Evolutionary conservation across 495 filamentous ascomycete genomes (phyloP).

Genomic region (Annulohypoxylon moriforme): DNA sequence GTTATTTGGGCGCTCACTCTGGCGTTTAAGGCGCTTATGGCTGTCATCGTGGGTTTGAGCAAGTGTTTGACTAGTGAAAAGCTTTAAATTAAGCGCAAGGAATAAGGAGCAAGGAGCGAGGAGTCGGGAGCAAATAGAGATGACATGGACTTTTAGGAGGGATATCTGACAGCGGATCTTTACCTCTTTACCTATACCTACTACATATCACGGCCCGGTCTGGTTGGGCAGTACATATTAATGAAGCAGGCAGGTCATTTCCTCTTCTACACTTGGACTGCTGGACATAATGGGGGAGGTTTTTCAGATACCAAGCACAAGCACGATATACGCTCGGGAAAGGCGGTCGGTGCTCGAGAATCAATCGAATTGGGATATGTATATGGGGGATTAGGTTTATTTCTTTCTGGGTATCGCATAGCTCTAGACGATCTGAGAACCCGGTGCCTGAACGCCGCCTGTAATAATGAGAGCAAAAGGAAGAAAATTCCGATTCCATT

Average conservation of each 20-base stretch:
- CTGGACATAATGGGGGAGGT: slow-evolving; percentile 41
- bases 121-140: neutral
- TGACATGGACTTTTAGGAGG: neutral
- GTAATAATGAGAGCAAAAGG: slow-evolving; percentile 35
- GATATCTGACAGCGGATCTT: slow-evolving; percentile 11
- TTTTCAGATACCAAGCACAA: slow-evolving; percentile 13
- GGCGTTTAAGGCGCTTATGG: slow-evolving; percentile 56
- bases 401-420: slow-evolving; percentile 45
- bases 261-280: slow-evolving; percentile 39
- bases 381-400: slow-evolving; percentile 35
- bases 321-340: slow-evolving; percentile 11
- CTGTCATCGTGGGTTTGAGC: slow-evolving; percentile 50
- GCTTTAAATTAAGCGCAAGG: slow-evolving; percentile 36
- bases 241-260: slow-evolving; percentile 45
- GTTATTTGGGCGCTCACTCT: slow-evolving; percentile 60
- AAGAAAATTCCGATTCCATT: slow-evolving; percentile 19
- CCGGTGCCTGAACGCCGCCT: slow-evolving; percentile 42
- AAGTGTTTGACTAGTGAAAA: slow-evolving; percentile 56
- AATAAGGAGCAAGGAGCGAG: neutral
- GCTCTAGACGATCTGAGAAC: slow-evolving; percentile 37
- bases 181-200: neutral
- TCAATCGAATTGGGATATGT: slow-evolving; percentile 14
- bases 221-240: slow-evolving; percentile 38
- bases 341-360: slow-evolving; percentile 5
- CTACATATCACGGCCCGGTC: neutral